Evolutionary conservation across 2,329 filamentous ascomycete species (phyloP).

Genomic region (Talaromyces atroroseus): DNA sequence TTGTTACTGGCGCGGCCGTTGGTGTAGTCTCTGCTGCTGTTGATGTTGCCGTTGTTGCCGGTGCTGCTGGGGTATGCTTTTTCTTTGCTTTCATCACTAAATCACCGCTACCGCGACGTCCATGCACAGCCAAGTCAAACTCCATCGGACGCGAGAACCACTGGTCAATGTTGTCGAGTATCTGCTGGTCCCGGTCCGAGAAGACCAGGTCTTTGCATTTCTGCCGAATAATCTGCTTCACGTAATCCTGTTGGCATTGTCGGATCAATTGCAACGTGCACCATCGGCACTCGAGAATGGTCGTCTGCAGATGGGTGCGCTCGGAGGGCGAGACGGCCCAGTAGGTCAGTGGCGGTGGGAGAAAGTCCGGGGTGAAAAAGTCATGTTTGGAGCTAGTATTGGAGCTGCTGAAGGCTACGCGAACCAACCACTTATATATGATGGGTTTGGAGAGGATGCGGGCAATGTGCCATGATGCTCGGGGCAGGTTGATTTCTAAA

Average conservation of each 20-base stretch:
- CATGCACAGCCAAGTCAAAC: slow-evolving; percentile 20
- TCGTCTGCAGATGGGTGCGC: slow-evolving; percentile 30
- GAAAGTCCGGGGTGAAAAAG: slow-evolving; percentile 35
- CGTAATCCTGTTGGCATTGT: slow-evolving; percentile 35
- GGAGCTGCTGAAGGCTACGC: slow-evolving; percentile 38
- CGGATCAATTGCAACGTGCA: slow-evolving; percentile 35
- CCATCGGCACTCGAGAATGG: slow-evolving; percentile 37
- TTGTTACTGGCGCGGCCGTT: background rate
- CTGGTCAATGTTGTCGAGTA: slow-evolving; percentile 21
- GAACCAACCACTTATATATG: slow-evolving; percentile 41
- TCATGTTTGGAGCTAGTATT: slow-evolving; percentile 25
- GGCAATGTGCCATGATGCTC: slow-evolving; percentile 39
- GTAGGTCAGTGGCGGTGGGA: slow-evolving; percentile 32
- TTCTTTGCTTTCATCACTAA: slow-evolving; percentile 2
- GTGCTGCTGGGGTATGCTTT: background rate
- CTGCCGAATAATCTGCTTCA: slow-evolving; percentile 28
- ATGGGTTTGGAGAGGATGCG: slow-evolving; percentile 33
- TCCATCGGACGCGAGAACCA: slow-evolving; percentile 20
- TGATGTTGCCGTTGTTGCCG: background rate
- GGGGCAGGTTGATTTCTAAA: slow-evolving; percentile 44
- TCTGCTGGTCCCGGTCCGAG: slow-evolving; percentile 18
- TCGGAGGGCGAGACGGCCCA: slow-evolving; percentile 25
- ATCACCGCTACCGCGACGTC: slow-evolving; percentile 21
- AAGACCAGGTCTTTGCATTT: slow-evolving; percentile 28
- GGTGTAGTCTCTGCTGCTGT: background rate